A percentile compares a stretch with the other conserved stretches of the same genome.
Conservation (phyloP, 2,329 filamentous ascomycete species). For the Mariannaea sp. region DNA sequence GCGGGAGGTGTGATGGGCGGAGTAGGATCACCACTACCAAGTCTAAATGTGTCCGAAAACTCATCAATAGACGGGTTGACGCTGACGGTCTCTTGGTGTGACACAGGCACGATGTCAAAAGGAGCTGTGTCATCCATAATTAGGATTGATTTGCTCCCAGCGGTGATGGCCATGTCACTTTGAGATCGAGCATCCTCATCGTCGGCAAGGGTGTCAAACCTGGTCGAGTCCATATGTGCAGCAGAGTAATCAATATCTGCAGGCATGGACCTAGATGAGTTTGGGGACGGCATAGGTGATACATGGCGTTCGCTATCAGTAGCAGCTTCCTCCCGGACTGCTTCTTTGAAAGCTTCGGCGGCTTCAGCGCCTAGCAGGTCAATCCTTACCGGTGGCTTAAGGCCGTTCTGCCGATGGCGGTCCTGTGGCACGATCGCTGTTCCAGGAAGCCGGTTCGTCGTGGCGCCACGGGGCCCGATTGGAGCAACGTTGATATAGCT, state of each 20-base stretch:
- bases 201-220: slow-evolving; percentile 43
- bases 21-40: slow-evolving; percentile 57
- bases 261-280: slow-evolving; percentile 36
- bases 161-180: slow-evolving; percentile 67
- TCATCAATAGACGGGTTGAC: slow-evolving; percentile 56
- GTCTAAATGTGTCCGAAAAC: slow-evolving; percentile 58
- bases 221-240: slow-evolving; percentile 48
- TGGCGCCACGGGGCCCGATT: slow-evolving; percentile 57
- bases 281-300: slow-evolving; percentile 27
- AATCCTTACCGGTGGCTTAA: slow-evolving; percentile 66
- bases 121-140: slow-evolving; percentile 75
- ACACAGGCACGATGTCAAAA: slow-evolving; percentile 53
- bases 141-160: slow-evolving; percentile 87
- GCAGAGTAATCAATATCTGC: slow-evolving; percentile 49
- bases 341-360: slow-evolving; percentile 77
- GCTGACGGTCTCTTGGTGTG: slow-evolving; percentile 53
- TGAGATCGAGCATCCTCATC: slow-evolving; percentile 46
- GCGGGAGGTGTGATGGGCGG: slow-evolving; percentile 66
- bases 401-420: slow-evolving; percentile 49
- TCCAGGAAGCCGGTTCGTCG: slow-evolving; percentile 62
- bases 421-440: slow-evolving; percentile 65
- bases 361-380: slow-evolving; percentile 82
- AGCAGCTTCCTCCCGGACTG: slow-evolving; percentile 68
- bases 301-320: slow-evolving; percentile 41
- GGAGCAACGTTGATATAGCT: slow-evolving; percentile 55